A percentile compares a stretch with the other conserved stretches of the same genome.
These are phyloP conservation scores for Haplosporangium sp. DNA, from an alignment of 371 early-diverging fungal species.

Conservation along the genomic window DNA sequence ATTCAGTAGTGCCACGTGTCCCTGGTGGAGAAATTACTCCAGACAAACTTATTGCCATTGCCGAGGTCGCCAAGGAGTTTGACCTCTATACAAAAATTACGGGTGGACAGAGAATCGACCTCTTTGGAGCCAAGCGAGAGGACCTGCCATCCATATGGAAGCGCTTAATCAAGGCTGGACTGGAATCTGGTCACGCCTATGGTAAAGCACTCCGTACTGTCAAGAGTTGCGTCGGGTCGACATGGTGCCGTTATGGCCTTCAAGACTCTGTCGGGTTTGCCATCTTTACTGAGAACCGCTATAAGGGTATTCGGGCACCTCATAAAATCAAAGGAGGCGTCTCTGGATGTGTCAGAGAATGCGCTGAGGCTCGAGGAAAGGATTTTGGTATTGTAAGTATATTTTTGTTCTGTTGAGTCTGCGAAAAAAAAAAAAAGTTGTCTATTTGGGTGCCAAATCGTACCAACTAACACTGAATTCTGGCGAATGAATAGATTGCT, in stretches of 20 bases:
- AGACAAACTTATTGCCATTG: conserved; percentile 69
- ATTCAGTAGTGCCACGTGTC: conserved; percentile 75
- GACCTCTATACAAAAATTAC: conserved; percentile 75
- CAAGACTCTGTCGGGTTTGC: conserved; percentile 79
- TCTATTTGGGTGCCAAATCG: neutral
- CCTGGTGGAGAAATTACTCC: conserved; percentile 78
- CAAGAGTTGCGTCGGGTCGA: conserved; percentile 76
- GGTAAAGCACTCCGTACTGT: conserved; percentile 79
- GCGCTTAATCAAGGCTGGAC: conserved; percentile 68
- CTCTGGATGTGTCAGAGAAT: conserved; percentile 74
- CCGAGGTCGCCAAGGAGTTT: conserved; percentile 70
- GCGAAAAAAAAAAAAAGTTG: neutral
- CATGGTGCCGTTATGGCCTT: conserved; percentile 78
- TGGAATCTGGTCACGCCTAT: conserved; percentile 79
- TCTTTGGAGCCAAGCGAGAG: conserved; percentile 73
- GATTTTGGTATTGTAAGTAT: conserved; percentile 49
- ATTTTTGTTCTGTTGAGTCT: neutral
- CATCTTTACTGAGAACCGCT: conserved; percentile 70
- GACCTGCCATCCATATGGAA: conserved; percentile 77
- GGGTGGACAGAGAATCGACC: conserved; percentile 74
- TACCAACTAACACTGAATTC: conserved; percentile 55
- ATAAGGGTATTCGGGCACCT: conserved; percentile 75
- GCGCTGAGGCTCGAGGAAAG: conserved; percentile 77
- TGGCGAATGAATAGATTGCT: conserved; percentile 61
- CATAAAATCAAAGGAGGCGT: conserved; percentile 75